A percentile compares a stretch with the other conserved stretches of the same genome.
Conservation (phyloP, 352 stramenopile genomes). For the Pythium biforme region DNA sequence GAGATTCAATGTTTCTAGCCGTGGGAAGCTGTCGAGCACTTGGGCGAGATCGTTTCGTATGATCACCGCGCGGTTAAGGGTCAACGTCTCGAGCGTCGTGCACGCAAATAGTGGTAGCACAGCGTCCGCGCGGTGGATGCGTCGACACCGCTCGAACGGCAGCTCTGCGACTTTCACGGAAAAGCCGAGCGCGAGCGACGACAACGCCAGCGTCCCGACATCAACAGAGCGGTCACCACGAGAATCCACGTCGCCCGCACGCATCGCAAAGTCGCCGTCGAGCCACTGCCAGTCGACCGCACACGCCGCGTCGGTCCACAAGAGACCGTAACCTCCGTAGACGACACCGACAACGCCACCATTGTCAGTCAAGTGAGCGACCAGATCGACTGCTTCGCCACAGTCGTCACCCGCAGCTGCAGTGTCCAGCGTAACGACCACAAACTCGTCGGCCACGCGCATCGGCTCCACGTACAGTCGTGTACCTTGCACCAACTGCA, state of each 20-base stretch:
- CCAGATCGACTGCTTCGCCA: not conserved
- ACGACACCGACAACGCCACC: not conserved
- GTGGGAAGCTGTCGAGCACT: not conserved
- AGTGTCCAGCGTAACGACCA: conserved; percentile 6
- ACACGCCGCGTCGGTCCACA: not conserved
- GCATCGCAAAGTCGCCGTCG: not conserved
- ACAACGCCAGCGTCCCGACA: not conserved
- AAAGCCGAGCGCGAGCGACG: conserved; percentile 1
- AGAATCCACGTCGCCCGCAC: not conserved
- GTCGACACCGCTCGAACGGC: too few species aligned
- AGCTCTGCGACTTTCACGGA: too few species aligned
- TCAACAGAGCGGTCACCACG: not conserved
- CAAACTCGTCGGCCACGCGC: not conserved
- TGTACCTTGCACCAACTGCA: not conserved
- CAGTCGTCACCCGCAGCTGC: not conserved
- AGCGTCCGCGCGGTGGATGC: too few species aligned
- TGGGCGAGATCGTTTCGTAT: not conserved
- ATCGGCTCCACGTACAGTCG: not conserved
- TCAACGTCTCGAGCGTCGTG: not conserved
- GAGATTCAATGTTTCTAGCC: not conserved
- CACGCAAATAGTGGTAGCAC: not conserved
- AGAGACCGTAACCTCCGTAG: conserved; percentile 1
- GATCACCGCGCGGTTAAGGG: not conserved
- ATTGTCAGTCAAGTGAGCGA: not conserved
- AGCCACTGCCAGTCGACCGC: not conserved